Percentiles rank a stretch among this genome's conserved stretches.
These are phyloP conservation scores for Theobroma cacao DNA, from an alignment of 345 rosid genomes.

Conservation along the genomic window DNA sequence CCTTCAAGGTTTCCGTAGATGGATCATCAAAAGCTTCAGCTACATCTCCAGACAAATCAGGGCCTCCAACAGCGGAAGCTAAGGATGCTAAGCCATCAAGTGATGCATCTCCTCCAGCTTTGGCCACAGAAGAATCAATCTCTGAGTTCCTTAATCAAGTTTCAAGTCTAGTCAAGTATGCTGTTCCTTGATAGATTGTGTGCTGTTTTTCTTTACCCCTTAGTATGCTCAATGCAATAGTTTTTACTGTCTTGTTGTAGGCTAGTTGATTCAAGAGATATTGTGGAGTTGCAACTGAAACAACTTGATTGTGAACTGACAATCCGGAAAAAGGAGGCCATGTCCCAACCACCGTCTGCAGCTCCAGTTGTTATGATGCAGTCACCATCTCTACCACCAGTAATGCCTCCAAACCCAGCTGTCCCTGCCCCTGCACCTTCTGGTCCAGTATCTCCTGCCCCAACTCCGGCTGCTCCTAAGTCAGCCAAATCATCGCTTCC, in stretches of 20 bases:
- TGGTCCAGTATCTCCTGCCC: conserved; percentile 34
- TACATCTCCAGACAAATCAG: conserved; percentile 30
- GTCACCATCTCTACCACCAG: conserved; percentile 41
- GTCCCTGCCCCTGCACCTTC: conserved; percentile 41
- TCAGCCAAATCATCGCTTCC: conserved; percentile 61
- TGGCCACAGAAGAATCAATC: conserved; percentile 63
- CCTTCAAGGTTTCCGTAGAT: conserved; percentile 54
- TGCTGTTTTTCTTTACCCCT: background rate
- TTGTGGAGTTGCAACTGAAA: conserved; percentile 79
- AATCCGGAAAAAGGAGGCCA: conserved; percentile 87
- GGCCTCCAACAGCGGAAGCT: conserved; percentile 34
- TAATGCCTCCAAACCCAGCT: conserved; percentile 27
- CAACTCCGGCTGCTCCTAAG: conserved; percentile 43
- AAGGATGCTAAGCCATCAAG: conserved; percentile 36
- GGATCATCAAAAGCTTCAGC: conserved; percentile 60
- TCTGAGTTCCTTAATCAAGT: conserved; percentile 78
- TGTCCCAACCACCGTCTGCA: conserved; percentile 57
- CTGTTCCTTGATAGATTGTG: background rate
- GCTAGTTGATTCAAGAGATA: conserved; percentile 90
- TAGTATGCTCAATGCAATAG: background rate
- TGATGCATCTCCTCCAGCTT: conserved; percentile 36
- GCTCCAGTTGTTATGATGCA: conserved; percentile 57
- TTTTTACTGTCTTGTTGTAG: conserved; percentile 35
- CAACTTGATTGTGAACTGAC: conserved; percentile 76
- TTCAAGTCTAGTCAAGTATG: conserved; percentile 79